phyloP scores from a whole-genome alignment of 495 filamentous ascomycete species.

The Zalerion maritima region DNA sequence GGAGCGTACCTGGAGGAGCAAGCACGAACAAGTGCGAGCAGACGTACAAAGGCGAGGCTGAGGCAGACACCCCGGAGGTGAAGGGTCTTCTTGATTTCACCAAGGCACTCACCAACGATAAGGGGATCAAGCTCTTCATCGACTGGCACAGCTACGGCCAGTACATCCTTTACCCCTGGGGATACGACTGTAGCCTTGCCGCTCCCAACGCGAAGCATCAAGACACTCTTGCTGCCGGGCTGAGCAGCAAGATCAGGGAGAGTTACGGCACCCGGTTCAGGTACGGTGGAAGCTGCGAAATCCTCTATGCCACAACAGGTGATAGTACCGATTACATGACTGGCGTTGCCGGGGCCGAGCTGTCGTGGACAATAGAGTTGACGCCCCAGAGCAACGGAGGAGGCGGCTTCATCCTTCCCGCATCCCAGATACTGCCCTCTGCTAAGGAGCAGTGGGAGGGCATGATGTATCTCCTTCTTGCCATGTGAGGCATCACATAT shows the following conservation, averaged over 20 bases:
- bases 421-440: constrained; percentile 37
- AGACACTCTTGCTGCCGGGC: constrained; percentile 20
- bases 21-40: constrained; percentile 39
- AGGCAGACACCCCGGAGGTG: constrained; percentile 35
- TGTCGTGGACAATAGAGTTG: constrained; percentile 42
- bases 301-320: constrained; percentile 45
- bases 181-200: constrained; percentile 22
- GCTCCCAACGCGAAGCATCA: constrained; percentile 33
- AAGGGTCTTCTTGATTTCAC: constrained; percentile 27
- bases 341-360: constrained; percentile 35
- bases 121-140: constrained; percentile 44
- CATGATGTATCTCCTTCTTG: constrained; percentile 34
- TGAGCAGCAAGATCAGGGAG: constrained; percentile 26
- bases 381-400: constrained; percentile 25
- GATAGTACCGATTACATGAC: constrained; percentile 39
- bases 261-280: constrained; percentile 32
- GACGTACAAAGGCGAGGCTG: constrained; percentile 34
- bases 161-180: constrained; percentile 18
- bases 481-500: too few relatives aligned
- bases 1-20: constrained; percentile 33
- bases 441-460: constrained; percentile 40
- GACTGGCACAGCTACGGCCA: constrained; percentile 49
- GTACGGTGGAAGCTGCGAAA: constrained; percentile 41
- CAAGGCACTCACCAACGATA: constrained; percentile 18
- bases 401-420: constrained; percentile 43